These are phyloP conservation scores for Umbelopsis vinacea DNA, from an alignment of 192 early-diverging fungal species.

Conservation along the genomic window DNA sequence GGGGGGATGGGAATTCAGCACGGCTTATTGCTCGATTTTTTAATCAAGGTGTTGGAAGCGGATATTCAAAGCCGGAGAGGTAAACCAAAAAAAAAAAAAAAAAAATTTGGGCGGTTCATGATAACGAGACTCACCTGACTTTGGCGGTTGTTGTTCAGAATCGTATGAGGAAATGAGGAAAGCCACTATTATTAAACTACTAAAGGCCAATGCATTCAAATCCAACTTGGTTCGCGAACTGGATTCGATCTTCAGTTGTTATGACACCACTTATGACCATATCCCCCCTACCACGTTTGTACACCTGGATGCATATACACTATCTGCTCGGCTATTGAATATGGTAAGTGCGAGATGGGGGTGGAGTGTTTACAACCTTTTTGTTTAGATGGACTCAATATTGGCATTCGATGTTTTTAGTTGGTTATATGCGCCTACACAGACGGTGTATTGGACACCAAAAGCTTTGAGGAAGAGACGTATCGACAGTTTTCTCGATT, in stretches of 20 bases:
- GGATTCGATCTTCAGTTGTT: slow-evolving; percentile 18
- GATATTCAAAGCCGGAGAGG: background rate
- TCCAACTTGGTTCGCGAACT: slow-evolving; percentile 2
- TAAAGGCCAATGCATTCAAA: background rate
- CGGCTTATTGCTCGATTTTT: slow-evolving; percentile 6
- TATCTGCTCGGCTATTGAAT: background rate
- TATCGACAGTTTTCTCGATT: slow-evolving; percentile 1
- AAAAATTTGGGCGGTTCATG: background rate
- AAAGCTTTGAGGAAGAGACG: slow-evolving; percentile 14
- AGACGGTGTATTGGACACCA: background rate
- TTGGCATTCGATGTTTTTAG: background rate
- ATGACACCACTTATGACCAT: background rate
- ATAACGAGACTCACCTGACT: too few species aligned
- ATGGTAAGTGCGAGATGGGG: background rate
- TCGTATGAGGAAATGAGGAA: background rate
- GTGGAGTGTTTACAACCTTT: background rate
- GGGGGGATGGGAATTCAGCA: background rate
- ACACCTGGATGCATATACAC: background rate
- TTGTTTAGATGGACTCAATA: too few species aligned
- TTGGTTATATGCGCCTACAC: slow-evolving; percentile 13
- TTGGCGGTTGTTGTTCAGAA: background rate
- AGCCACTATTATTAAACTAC: background rate
- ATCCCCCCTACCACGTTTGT: background rate
- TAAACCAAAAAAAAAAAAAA: background rate
- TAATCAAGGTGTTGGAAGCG: background rate